phyloP scores from a whole-genome alignment of 148 eudicot genomes.

The Vaccinium macrocarpon region DNA sequence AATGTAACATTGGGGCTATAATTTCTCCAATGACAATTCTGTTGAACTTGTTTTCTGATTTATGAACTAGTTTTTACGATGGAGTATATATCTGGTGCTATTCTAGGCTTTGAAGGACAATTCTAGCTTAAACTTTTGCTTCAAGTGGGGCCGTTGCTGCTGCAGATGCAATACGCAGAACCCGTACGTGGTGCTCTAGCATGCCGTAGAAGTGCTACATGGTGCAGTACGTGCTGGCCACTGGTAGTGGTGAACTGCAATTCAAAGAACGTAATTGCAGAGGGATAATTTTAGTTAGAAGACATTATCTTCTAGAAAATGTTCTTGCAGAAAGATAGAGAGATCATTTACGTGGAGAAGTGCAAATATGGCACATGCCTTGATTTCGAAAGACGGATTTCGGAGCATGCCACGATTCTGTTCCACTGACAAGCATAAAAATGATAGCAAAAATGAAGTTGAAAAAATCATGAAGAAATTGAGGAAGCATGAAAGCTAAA shows the following conservation, averaged over 20 bases:
- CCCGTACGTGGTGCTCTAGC: conserved; percentile 58
- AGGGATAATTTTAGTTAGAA: not conserved
- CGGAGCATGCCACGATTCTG: conserved; percentile 83
- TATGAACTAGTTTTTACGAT: conserved; percentile 16
- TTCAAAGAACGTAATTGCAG: conserved; percentile 10
- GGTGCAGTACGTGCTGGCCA: conserved; percentile 75
- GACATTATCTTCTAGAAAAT: not conserved
- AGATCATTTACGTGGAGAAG: conserved; percentile 64
- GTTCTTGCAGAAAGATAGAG: not conserved
- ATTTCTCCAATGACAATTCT: not conserved
- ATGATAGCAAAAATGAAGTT: not conserved
- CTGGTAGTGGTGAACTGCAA: conserved; percentile 80
- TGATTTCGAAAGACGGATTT: conserved; percentile 57
- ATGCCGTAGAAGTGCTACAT: conserved; percentile 61
- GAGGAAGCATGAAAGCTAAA: not conserved
- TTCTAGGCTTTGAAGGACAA: conserved; percentile 82
- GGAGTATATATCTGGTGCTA: conserved; percentile 51
- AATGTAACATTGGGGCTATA: not conserved
- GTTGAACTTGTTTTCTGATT: not conserved
- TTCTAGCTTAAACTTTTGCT: conserved; percentile 77
- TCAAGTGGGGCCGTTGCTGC: conserved; percentile 64
- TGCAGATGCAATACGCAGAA: conserved; percentile 81
- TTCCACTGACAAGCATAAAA: conserved; percentile 46
- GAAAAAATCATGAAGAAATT: not conserved
- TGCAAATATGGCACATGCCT: conserved; percentile 83